Conservation (phyloP, 306 rosid genomes). For the Cucurbita pepo region DNA sequence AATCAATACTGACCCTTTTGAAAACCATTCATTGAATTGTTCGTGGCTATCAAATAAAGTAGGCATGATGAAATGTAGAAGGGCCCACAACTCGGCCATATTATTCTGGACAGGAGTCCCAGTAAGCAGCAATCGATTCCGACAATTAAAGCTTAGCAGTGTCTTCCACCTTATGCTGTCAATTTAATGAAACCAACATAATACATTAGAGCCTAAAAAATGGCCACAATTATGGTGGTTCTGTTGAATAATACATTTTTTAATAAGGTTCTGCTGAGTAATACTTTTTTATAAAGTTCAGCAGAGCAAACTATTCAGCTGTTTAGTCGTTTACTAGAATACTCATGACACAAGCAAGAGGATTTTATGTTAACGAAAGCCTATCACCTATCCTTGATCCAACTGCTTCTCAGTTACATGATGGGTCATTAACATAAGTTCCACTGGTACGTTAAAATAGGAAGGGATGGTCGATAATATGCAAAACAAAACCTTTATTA, state of each 20-base stretch:
- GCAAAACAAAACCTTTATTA: not conserved
- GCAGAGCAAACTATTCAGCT: not conserved
- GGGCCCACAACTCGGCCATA: constrained; percentile 99
- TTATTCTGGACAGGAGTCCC: constrained; percentile 98
- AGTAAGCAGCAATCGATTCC: constrained; percentile 82
- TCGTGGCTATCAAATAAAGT: constrained; percentile 96
- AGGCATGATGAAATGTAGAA: constrained; percentile 95
- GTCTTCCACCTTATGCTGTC: constrained; percentile 99
- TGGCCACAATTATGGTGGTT: not conserved
- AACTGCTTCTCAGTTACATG: not conserved
- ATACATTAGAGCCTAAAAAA: not conserved
- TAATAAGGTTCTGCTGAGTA: not conserved
- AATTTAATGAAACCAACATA: not conserved
- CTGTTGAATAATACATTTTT: not conserved
- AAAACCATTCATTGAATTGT: constrained; percentile 99
- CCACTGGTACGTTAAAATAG: not conserved
- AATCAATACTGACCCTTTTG: constrained; percentile 66
- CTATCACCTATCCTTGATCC: not conserved
- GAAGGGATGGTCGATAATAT: not conserved
- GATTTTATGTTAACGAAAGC: not conserved
- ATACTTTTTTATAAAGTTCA: not conserved
- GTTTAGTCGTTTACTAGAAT: not conserved
- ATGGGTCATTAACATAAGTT: not conserved
- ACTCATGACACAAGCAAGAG: not conserved
- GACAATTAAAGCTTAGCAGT: constrained; percentile 92